These are phyloP conservation scores for Arachis hypogaea DNA, from an alignment of 306 rosid genomes.

Conservation along the genomic window DNA sequence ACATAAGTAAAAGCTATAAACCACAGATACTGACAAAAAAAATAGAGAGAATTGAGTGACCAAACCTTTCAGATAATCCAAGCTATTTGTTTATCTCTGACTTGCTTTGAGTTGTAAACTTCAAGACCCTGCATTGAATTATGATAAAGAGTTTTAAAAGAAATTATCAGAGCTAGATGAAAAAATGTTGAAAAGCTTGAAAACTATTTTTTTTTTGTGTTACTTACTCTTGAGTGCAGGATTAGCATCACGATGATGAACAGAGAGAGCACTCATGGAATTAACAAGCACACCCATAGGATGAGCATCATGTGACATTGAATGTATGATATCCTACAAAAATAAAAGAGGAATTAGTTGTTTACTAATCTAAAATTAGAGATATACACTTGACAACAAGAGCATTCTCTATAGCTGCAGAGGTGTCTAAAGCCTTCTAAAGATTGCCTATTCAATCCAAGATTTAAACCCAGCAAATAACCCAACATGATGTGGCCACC, in stretches of 20 bases:
- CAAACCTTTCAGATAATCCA: constrained; percentile 84
- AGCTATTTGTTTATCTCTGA: constrained; percentile 89
- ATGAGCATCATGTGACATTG: constrained; percentile 57
- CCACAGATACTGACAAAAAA: not conserved
- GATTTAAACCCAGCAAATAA: too few relatives aligned
- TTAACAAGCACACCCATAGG: constrained; percentile 93
- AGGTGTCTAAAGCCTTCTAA: too few relatives aligned
- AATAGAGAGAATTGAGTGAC: constrained; percentile 1
- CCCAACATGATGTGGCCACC: too few relatives aligned
- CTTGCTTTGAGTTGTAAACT: constrained; percentile 76
- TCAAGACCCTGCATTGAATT: constrained; percentile 72
- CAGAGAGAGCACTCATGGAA: constrained; percentile 83
- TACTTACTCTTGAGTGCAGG: constrained; percentile 59
- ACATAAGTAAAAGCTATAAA: not conserved
- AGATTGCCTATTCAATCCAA: too few relatives aligned
- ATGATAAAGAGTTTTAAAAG: not conserved
- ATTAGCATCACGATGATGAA: constrained; percentile 88
- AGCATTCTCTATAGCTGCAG: too few relatives aligned
- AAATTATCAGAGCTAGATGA: constrained; percentile 8
- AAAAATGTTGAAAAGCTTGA: constrained; percentile 18
- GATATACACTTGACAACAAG: too few relatives aligned
- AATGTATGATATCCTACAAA: too few relatives aligned
- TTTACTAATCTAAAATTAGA: too few relatives aligned
- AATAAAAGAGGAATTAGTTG: constrained; percentile 6
- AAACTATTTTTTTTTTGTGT: not conserved